Base-by-base conservation (phyloP, 805 yeast genomes). In the Candida saitoana region DNA sequence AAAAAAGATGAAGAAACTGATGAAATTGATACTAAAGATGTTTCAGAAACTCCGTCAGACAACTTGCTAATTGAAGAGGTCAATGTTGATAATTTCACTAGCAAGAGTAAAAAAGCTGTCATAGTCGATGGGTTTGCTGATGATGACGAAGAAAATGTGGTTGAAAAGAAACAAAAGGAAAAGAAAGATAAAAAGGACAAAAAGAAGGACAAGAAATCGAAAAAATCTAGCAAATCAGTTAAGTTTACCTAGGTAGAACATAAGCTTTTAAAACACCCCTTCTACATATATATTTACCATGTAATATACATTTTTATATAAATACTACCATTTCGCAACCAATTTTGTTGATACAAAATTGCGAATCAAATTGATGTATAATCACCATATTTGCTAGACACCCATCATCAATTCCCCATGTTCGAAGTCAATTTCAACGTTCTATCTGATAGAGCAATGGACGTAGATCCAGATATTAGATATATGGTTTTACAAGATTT, bases 401-500 rank as follows among this genome's bases (percentile, higher is more conserved):
- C 12, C 16, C 5, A 7, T 16, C n/a, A 34, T 18, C 6, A 12
- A 20, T 7, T n/a, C 12, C 17, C 24, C 18, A 58, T 58, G 61
- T 52, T 49, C 36, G 57, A 55, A 14, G 49, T 60, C 49, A 65
- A 60, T 42, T 47, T 64, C 40, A 52, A 54, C 30, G 42, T 54
- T 11, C 52, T 69, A 38, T 62, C 55, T 42, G 74, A 72, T 31
- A 70, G 71, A 49, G 76, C 81, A 11, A 67, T 67, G 33, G 86
- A 82, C 49, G 82, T 81, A 2, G 96, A 87, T 52, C 84, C 93
- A 3, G 96, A 87, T 56, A 65, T 84, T 49, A 68, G 96, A 57
- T 87, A 80, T 63, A 87, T 87, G 96, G 95, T 90, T 2, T 65
- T 87, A 42, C 84, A 77, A 50, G 96, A 87, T 54, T 70, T 86